These are phyloP conservation scores for Coniella vitis DNA, from an alignment of 2,329 filamentous ascomycete genomes.

Conservation along the genomic window DNA sequence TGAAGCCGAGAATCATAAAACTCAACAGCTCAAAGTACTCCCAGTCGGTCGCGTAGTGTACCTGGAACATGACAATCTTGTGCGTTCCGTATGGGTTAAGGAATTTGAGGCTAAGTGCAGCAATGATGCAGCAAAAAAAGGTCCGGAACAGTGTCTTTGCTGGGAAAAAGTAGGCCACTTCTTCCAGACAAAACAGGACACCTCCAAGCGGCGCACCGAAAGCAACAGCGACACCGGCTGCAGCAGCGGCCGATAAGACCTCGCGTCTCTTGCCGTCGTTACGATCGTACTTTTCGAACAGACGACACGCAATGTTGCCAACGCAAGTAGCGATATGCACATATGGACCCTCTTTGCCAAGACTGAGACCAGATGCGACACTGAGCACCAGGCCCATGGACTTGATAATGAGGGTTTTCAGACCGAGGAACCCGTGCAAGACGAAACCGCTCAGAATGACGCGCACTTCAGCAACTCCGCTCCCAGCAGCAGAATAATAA, in stretches of 20 bases:
- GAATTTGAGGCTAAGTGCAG: constrained; percentile 87
- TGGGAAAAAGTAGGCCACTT: constrained; percentile 95
- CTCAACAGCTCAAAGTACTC: constrained; percentile 81
- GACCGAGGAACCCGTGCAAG: constrained; percentile 86
- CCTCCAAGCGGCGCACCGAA: constrained; percentile 86
- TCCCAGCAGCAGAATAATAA: constrained; percentile 93
- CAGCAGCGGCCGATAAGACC: constrained; percentile 85
- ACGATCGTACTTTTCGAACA: constrained; percentile 89
- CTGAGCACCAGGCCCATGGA: constrained; percentile 76
- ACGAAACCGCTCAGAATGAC: constrained; percentile 98
- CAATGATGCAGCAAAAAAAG: constrained; percentile 96
- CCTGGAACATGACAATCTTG: constrained; percentile 95
- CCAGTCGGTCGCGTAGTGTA: constrained; percentile 87
- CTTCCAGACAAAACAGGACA: constrained; percentile 87
- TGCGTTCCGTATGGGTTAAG: constrained; percentile 92
- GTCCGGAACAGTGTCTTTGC: constrained; percentile 95
- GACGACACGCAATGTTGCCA: constrained; percentile 86
- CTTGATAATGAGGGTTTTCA: constrained; percentile 83
- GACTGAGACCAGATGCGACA: constrained; percentile 83
- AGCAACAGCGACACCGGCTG: constrained; percentile 86
- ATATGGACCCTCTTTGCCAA: constrained; percentile 92
- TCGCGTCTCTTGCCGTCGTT: constrained; percentile 95
- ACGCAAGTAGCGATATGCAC: constrained; percentile 97
- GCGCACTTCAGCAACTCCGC: constrained; percentile 92
- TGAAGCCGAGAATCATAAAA: constrained; percentile 78